A percentile compares a stretch with the other conserved stretches of the same genome.
These are phyloP conservation scores for Blastobotrys apis DNA, from an alignment of 1,139 yeast species.

Conservation along the genomic window DNA sequence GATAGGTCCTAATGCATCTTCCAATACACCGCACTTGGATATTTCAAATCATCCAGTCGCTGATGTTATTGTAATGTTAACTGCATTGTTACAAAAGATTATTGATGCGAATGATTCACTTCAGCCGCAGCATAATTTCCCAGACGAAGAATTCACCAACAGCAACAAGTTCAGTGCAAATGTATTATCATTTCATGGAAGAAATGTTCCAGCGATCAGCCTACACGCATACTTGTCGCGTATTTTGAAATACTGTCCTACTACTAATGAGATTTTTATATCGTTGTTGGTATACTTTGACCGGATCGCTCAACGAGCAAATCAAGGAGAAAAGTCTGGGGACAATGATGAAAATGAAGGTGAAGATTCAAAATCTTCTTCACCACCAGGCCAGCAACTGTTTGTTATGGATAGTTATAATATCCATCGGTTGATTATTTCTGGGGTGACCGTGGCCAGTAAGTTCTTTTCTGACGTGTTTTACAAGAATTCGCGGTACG, in stretches of 20 bases:
- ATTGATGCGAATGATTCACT: slow-evolving; percentile 88
- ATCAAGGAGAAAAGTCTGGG: slow-evolving; percentile 7
- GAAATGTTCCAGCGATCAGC: slow-evolving; percentile 91
- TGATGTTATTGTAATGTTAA: slow-evolving; percentile 76
- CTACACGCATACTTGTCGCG: slow-evolving; percentile 85
- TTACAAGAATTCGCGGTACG: slow-evolving; percentile 92
- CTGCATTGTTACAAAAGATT: slow-evolving; percentile 78
- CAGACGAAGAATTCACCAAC: slow-evolving; percentile 37
- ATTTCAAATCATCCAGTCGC: slow-evolving; percentile 81
- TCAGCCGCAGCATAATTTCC: slow-evolving; percentile 65
- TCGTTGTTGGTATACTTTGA: slow-evolving; percentile 90
- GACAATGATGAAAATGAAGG: neutral
- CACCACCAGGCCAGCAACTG: slow-evolving; percentile 42
- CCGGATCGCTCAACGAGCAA: slow-evolving; percentile 82
- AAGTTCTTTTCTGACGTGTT: slow-evolving; percentile 95
- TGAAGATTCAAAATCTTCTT: neutral
- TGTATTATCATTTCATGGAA: slow-evolving; percentile 89
- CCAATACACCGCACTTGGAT: slow-evolving; percentile 48
- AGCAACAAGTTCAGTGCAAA: slow-evolving; percentile 50
- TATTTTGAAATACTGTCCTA: slow-evolving; percentile 93
- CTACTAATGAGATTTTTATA: slow-evolving; percentile 91
- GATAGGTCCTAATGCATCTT: slow-evolving; percentile 3
- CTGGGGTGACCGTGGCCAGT: slow-evolving; percentile 95
- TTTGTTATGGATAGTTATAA: slow-evolving; percentile 96
- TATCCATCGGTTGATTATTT: slow-evolving; percentile 86